These are phyloP conservation scores for Fusarium aywerte DNA, from an alignment of 2,329 filamentous ascomycete genomes.

Conservation along the genomic window DNA sequence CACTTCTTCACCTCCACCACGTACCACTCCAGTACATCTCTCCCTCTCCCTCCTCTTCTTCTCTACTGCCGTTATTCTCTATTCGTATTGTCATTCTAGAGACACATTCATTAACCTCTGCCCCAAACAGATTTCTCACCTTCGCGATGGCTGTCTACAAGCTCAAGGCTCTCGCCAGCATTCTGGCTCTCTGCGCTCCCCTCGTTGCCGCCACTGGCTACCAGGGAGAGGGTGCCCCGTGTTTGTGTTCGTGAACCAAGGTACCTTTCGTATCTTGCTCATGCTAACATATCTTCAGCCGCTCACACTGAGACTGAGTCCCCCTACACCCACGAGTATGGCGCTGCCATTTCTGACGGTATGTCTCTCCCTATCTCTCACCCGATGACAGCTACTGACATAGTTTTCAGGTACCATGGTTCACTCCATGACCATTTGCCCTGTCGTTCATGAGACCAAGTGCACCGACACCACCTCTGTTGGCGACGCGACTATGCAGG, in stretches of 20 bases:
- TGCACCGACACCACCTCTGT: slow-evolving; percentile 49
- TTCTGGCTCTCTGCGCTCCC: slow-evolving; percentile 40
- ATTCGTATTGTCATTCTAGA: not conserved
- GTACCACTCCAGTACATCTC: not conserved
- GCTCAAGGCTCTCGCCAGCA: slow-evolving; percentile 43
- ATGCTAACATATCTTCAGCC: slow-evolving; percentile 40
- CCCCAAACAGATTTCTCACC: slow-evolving; percentile 19
- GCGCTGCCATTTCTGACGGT: slow-evolving; percentile 50
- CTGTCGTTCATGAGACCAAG: slow-evolving; percentile 49
- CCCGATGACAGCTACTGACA: not conserved
- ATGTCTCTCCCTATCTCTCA: slow-evolving; percentile 7
- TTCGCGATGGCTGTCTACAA: slow-evolving; percentile 47
- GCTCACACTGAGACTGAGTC: slow-evolving; percentile 45
- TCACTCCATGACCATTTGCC: slow-evolving; percentile 53
- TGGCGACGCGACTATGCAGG: slow-evolving; percentile 23
- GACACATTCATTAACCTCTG: slow-evolving; percentile 1
- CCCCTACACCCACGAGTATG: slow-evolving; percentile 48
- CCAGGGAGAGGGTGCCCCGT: slow-evolving; percentile 30
- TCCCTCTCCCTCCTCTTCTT: not conserved
- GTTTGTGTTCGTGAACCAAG: slow-evolving; percentile 28
- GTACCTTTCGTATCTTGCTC: not conserved
- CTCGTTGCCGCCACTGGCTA: slow-evolving; percentile 32
- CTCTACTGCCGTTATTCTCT: not conserved
- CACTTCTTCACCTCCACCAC: not conserved
- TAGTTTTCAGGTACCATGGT: slow-evolving; percentile 46